These are phyloP conservation scores for Yamadazyma diddensiae DNA, from an alignment of 1,139 yeast genomes.

Conservation along the genomic window DNA sequence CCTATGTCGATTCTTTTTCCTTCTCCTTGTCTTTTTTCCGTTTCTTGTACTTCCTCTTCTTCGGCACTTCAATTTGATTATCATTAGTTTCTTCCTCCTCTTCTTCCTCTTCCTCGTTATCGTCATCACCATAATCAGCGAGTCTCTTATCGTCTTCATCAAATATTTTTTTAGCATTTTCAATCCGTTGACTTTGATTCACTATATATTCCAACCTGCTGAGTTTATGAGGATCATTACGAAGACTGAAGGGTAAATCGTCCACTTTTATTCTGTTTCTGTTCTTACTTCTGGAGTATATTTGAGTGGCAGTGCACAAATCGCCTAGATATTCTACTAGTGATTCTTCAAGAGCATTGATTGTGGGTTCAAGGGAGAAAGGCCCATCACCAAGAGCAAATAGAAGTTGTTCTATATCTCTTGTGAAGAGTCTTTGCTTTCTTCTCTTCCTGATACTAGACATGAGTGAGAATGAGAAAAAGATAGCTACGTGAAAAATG, in stretches of 20 bases:
- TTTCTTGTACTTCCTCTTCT: conserved; percentile 9
- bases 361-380: conserved; percentile 73
- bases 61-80: conserved; percentile 5
- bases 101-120: conserved; percentile 9
- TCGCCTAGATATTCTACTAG: conserved; percentile 73
- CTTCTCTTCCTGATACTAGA: conserved; percentile 22
- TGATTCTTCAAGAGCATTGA: conserved; percentile 80
- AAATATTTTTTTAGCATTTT: conserved; percentile 78
- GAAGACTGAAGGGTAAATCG: conserved; percentile 80
- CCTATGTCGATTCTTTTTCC: background rate
- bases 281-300: conserved; percentile 34
- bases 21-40: conserved; percentile 6
- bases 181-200: conserved; percentile 69
- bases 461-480: conserved; percentile 3
- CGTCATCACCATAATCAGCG: conserved; percentile 12
- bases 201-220: conserved; percentile 83
- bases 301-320: conserved; percentile 30
- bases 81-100: conserved; percentile 3
- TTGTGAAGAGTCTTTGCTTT: conserved; percentile 49
- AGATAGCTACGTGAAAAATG: background rate
- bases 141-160: conserved; percentile 47
- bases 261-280: conserved; percentile 79
- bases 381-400: conserved; percentile 88
- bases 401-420: conserved; percentile 68
- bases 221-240: conserved; percentile 78